Base-by-base conservation (phyloP, 805 yeast genomes). In the Kodamaea leandrae region DNA sequence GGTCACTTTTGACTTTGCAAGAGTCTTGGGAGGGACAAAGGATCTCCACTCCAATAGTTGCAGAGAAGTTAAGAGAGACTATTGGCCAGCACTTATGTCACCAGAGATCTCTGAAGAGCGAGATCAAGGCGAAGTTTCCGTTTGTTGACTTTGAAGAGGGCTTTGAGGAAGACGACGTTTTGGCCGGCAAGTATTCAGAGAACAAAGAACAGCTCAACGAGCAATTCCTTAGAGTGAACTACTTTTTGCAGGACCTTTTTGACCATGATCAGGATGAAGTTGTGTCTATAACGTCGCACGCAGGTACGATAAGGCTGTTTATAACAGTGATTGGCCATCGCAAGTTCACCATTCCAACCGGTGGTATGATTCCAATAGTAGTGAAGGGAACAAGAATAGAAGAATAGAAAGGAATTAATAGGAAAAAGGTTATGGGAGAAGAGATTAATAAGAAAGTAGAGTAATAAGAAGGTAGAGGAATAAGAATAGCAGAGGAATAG, bases 351-450 rank as follows among this genome's bases (percentile, higher is more conserved):
- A 52, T 58, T 24, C 53, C 59, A 6, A 58, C 63, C 1, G 63
- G 63, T 1, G 63, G 63, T 4, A 55, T 57, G 61, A 47, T 58
- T 9, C 63, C 61, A 0, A 46, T 57, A 4, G 56, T 58, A 26
- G 58, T 58, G 12, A 52, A 51, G 36, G 62, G 52, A 9, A 52
- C 32, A 4, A 35, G 27, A 16, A 6, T n/a, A 16, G 2, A n/a
- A 25, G 28, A 25, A 25, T 10, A 7, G 28, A 25, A 14, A 25
- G 5, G 28, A 25, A n/a, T n/a, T n/a, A n/a, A n/a, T n/a, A n/a
- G n/a, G n/a, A n/a, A n/a, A n/a, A n/a, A n/a, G n/a, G n/a, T n/a
- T n/a, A n/a, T n/a, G n/a, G n/a, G n/a, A n/a, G n/a, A n/a, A n/a
- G n/a, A n/a, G n/a, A n/a, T n/a, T n/a, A n/a, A n/a, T n/a, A n/a